Base-by-base conservation (phyloP, 2,329 filamentous ascomycete species). In the Plenodomus biglobosus region DNA sequence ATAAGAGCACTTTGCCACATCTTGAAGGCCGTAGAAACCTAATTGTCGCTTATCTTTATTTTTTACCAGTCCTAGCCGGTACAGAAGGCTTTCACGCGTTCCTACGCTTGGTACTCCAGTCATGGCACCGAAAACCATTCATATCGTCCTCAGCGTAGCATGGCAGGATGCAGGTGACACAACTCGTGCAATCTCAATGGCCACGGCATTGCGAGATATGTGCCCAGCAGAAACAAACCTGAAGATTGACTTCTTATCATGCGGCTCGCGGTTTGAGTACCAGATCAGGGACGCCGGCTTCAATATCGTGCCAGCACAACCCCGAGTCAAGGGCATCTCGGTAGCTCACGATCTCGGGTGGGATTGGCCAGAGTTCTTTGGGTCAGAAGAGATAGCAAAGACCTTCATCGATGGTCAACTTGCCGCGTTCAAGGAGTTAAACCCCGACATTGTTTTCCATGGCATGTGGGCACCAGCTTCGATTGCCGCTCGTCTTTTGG, bases 331-430 rank as follows among this genome's bases (percentile, higher is more conserved):
- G 40, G 65, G 65, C 5, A 56, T 64, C 27, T 64, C 60, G 8
- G 65, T 68, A 10, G 64, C 64, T 8, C 62, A 68, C 34, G 65
- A 68, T 41, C 59, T 68, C 4, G 65, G 65, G 6, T 67, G 64
- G 64, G 65, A 68, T 40, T 68, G 64, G 50, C 65, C 65, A 4
- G 65, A 68, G 30, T 68, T 68, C 48, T 68, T 68, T 39, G 65
- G 65, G 22, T 67, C 64, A 6, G 55, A 60, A 46, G 62, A 66
- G 20, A 65, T 68, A 30, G 65, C 64, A 5, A 61, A 57, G 41
- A 58, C 52, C 3, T 68, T 68, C 49, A 68, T 68, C 32, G 62
- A 67, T 2, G 65, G 65, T 0, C 65, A 68, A 30, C 53, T 68
- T 2, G 63, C 58, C 2, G 65, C 65, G 2, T 65, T 68, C 44